Base-by-base conservation (phyloP, 257 asterid genomes). In the Nicotiana tomentosiformis region DNA sequence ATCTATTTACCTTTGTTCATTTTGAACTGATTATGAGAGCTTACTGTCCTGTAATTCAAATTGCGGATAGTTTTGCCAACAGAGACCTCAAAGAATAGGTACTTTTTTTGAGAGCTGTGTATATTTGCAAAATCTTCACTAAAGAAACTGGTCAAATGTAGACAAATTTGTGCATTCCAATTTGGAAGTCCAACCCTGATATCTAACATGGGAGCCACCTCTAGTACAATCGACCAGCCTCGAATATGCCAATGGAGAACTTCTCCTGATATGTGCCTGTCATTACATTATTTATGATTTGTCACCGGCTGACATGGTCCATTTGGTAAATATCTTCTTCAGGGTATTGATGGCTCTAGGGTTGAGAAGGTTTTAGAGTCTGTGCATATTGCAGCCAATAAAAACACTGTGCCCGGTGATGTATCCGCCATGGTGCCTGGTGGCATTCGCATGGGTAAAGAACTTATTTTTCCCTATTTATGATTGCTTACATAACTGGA, bases 391-490 rank as follows among this genome's bases (percentile, higher is more conserved):
- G 99, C 99, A 10, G 98, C 98, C 85, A 96, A 96, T 84, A 96
- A 96, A 88, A 96, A 96, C 65, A 96, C 99, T 5, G 98, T 96
- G 84, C 99, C 99, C 2, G 99, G 99, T 68, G 99, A 96, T 89
- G 98, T 96, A 58, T 96, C 99, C 56, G 99, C 99, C 85, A 94
- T 96, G 98, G 99, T 96, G 9, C 98, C 99, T 83, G 97, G 99
- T 82, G 98, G 99, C 88, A 93, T 96, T 83, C 95, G 99, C 32
- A 96, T 96, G 99, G 98, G 99, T 96, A 92, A 65, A 56, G 66
- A 4, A 14, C 76, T 67, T 81, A 33, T 74, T 74, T 43, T 49
- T 6, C 43, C 62, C 26, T 49, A 7, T 15, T 74, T 74, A 51
- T 74, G 64, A 74, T 74, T 51, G 80, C 80, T 74, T 74, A 70